Evolutionary conservation across 2,329 filamentous ascomycete species (phyloP), one percentile per base, ranked within the genome.

Genomic region (Cladosporium phlei): DNA sequence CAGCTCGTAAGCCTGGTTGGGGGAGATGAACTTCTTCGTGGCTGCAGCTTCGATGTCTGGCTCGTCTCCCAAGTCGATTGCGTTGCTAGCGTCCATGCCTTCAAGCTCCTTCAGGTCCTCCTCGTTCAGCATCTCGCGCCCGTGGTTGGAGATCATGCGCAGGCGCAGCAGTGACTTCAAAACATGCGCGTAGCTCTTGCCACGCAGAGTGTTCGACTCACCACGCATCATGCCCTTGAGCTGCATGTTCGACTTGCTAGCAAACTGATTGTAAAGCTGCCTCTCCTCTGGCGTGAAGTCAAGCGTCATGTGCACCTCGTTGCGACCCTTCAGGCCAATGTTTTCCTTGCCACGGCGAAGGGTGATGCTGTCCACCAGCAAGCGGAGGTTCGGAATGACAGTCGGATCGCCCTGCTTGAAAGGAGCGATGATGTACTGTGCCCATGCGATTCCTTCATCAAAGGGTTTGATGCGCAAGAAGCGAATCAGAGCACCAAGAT

Each of bases 341-440:
- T 85, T 89, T 65, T 97, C 88, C 66, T 97, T 97, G 25, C 93
- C 75, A 17, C 93, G 86, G 20, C 93, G 85, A 8, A 98, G 74
- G 0, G 93, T 97, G 55, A 98, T 86, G n/a, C 87, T 93, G 61
- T 95, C 88, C 7, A 98, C 90, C 1, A 98, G 78, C 9, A 96
- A 76, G 22, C 91, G 86, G 24, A 98, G 74, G 62, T 90, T 93
- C 3, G 85, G 81, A 2, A 97, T 76, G 38, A 94, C 89, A 32
- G 86, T 83, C 0, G 87, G 81, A 58, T 96, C 87, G 32, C 86
- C 91, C 17, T 79, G 78, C 66, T 95, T 95, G 73, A 96, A 95
- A 0, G 89, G 89, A 27, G 80, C 77, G 25, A 93, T 78, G 47
- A 98, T 93, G 62, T 86, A 82, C 47, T 86, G 80, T 4, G 81